phyloP scores from a whole-genome alignment of 169 alveolate species.

The Eimeria falciformis region DNA sequence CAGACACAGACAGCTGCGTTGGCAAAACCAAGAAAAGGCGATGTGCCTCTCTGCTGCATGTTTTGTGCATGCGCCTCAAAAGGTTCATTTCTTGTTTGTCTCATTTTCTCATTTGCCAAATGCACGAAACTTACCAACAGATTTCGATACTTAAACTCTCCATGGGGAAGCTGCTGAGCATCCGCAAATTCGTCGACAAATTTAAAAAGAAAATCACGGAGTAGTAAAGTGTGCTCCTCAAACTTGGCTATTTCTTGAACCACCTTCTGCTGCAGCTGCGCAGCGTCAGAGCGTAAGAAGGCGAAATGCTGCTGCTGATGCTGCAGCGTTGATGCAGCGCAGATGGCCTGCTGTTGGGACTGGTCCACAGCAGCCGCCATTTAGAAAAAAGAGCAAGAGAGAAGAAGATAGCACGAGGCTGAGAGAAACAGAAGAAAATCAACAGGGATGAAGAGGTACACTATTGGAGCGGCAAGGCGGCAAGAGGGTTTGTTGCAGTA shows the following conservation, averaged over 20 bases:
- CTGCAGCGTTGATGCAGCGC: conserved; percentile 21
- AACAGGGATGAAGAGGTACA: not conserved
- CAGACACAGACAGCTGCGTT: no score
- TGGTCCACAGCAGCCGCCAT: not conserved
- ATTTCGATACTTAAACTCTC: conserved; percentile 56
- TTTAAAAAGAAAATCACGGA: conserved; percentile 29
- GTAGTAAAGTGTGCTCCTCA: conserved; percentile 28
- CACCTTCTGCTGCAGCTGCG: conserved; percentile 58
- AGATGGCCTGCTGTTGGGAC: not conserved
- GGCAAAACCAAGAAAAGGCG: no score
- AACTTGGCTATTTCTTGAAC: not conserved
- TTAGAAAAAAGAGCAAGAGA: not conserved
- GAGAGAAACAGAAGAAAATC: not conserved
- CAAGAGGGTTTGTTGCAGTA: no score
- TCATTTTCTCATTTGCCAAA: not conserved
- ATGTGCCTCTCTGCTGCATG: not conserved
- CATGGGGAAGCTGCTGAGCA: conserved; percentile 33
- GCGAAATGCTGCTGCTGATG: conserved; percentile 68
- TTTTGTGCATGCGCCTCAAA: no score
- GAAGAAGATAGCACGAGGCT: not conserved
- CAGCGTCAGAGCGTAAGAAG: conserved; percentile 37
- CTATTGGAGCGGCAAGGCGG: no score
- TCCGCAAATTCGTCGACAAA: conserved; percentile 56
- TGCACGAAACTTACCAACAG: conserved; percentile 37
- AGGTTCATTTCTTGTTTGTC: not conserved